These are phyloP conservation scores for Petunia secreta DNA, from an alignment of 257 asterid genomes.

Conservation along the genomic window DNA sequence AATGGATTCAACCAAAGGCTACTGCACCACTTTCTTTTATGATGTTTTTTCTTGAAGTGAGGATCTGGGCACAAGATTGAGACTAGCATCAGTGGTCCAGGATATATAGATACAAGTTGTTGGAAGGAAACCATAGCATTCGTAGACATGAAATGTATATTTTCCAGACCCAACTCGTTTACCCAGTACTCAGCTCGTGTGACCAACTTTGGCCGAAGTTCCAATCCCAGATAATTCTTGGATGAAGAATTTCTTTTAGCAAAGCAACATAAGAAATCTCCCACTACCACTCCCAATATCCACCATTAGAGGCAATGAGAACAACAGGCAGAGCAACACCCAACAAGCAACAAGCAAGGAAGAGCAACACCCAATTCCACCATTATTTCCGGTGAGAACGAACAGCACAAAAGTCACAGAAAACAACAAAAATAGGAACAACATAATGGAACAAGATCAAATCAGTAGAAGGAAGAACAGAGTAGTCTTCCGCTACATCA, in stretches of 20 bases:
- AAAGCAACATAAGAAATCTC: slow-evolving; percentile 83
- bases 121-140: slow-evolving; percentile 85
- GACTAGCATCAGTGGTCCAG: slow-evolving; percentile 81
- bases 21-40: slow-evolving; percentile 89
- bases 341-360: no score
- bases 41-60: slow-evolving; percentile 88
- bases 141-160: slow-evolving; percentile 73
- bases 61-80: slow-evolving; percentile 98
- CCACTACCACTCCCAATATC: slow-evolving; percentile 96
- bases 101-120: slow-evolving; percentile 73
- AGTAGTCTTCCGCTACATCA: no score
- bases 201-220: slow-evolving; percentile 92
- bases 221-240: slow-evolving; percentile 84
- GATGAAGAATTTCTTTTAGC: slow-evolving; percentile 59
- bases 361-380: no score
- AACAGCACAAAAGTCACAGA: no score
- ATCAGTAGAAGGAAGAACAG: no score
- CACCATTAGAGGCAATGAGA: slow-evolving; percentile 90
- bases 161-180: slow-evolving; percentile 63
- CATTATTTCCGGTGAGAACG: no score
- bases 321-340: no score
- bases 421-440: no score
- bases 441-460: no score
- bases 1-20: slow-evolving; percentile 82
- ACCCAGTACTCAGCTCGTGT: slow-evolving; percentile 84